phyloP scores from a whole-genome alignment of 352 stramenopile genomes.

The Phytophthora pini region DNA sequence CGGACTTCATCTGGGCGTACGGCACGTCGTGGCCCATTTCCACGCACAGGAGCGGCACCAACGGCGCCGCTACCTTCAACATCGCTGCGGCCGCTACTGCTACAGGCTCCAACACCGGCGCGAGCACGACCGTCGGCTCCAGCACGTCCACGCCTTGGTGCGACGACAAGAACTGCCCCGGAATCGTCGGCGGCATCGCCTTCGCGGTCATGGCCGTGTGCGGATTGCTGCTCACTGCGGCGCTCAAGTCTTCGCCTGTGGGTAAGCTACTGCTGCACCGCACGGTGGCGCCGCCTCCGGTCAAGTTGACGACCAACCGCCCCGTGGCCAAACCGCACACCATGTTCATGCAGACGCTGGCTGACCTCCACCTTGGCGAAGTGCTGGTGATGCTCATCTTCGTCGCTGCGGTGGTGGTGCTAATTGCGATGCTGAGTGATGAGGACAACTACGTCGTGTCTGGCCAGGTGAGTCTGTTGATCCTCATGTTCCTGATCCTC shows the following conservation, averaged over 20 bases:
- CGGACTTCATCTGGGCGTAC: slow-evolving; percentile 79
- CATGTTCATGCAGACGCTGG: slow-evolving; percentile 61
- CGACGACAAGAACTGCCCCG: slow-evolving; percentile 66
- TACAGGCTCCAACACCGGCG: slow-evolving; percentile 15
- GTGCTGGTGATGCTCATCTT: slow-evolving; percentile 74
- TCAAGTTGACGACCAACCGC: slow-evolving; percentile 62
- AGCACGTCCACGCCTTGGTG: slow-evolving; percentile 46
- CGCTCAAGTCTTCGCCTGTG: slow-evolving; percentile 47
- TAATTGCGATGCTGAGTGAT: slow-evolving; percentile 48
- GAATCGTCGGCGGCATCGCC: slow-evolving; percentile 58
- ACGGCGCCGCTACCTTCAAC: slow-evolving; percentile 60
- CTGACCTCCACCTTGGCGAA: slow-evolving; percentile 69
- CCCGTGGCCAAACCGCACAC: slow-evolving; percentile 44
- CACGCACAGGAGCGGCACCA: slow-evolving; percentile 51
- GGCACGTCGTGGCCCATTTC: slow-evolving; percentile 71
- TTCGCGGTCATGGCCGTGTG: slow-evolving; percentile 63
- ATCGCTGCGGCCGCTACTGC: slow-evolving; percentile 35
- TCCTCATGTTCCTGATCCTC: slow-evolving; percentile 84
- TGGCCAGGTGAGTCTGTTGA: slow-evolving; percentile 67
- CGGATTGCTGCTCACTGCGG: slow-evolving; percentile 52
- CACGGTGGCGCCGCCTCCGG: slow-evolving; percentile 51
- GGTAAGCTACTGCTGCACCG: slow-evolving; percentile 57
- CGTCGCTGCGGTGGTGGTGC: slow-evolving; percentile 48
- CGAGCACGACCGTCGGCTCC: slow-evolving; percentile 33
- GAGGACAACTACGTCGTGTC: slow-evolving; percentile 47